Evolutionary conservation across 805 yeast genomes (phyloP), one percentile per base, ranked within the genome.

Genomic region (Candida golubevii): DNA sequence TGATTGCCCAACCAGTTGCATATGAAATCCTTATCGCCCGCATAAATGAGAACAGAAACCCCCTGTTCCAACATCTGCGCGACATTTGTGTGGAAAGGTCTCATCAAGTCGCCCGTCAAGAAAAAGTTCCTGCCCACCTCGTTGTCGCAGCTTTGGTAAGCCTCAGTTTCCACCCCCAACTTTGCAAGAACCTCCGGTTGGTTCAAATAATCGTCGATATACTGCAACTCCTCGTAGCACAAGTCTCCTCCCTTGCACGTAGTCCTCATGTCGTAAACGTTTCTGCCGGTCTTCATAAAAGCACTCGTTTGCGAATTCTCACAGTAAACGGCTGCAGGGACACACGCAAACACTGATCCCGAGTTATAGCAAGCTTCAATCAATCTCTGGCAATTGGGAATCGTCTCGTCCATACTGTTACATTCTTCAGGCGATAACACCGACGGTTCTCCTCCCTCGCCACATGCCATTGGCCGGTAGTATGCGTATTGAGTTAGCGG

Each of bases 1-100:
- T 78, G 79, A 67, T 87, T 86, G 53, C 97, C 97, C 51, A 88
- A 73, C 93, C 96, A 88, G 71, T 88, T 88, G 68, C 96, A 88
- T 58, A 88, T 88, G 65, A 77, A 88, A 65, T 88, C 97, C 65
- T 88, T 86, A 63, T 88, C 95, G 59, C 97, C 97, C 11, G 96
- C 96, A 56, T 88, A 89, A 49, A 88, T 78, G 58, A 89, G 75
- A 6, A 88, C 90, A 13, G 96, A 96, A 35, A 88, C 58, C 23
- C 79, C 83, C 48, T 73, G 63, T 55, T 86, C 83, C 56, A 88
- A 74, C 48, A 53, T 40, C 37, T 78, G 78, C 18, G 82, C 72
- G 35, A 91, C 88, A 41, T 79, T 80, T 54, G 73, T 77, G 60
- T 88, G 93, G 74, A 82, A 88, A 23, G 96, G 96, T 65, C 83